A percentile compares a stretch with the other conserved stretches of the same genome.
Evolutionary conservation across 225 moss, liverwort and hornwort species (phyloP).

Genomic region (Anthoceros angustus): DNA sequence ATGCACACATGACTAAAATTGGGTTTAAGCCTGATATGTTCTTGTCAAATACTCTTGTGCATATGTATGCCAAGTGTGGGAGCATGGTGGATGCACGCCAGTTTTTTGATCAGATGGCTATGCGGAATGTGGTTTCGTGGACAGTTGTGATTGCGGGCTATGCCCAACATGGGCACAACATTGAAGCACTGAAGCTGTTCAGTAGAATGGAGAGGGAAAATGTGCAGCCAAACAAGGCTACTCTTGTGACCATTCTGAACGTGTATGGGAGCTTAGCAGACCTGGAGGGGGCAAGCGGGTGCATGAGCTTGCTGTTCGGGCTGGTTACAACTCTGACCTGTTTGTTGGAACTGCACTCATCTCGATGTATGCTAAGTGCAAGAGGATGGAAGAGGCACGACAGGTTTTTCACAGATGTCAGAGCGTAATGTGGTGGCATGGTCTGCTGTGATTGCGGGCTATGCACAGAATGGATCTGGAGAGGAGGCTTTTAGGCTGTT

Average conservation of each 20-base stretch:
- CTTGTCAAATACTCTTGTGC: not conserved
- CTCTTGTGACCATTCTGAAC: not conserved
- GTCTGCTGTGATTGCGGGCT: slow-evolving; percentile 5
- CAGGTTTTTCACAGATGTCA: not conserved
- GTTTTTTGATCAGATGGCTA: not conserved
- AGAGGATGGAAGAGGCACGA: not conserved
- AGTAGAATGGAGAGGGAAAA: not conserved
- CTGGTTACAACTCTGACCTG: not conserved
- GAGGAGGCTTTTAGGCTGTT: slow-evolving; percentile 5
- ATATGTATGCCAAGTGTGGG: not conserved
- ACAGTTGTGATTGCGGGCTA: slow-evolving; percentile 5
- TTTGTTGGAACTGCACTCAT: not conserved
- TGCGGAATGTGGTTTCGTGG: slow-evolving; percentile 7
- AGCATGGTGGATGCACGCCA: no score
- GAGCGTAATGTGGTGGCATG: slow-evolving; percentile 6
- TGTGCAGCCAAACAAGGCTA: slow-evolving; percentile 3
- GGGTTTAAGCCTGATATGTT: not conserved
- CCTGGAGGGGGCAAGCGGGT: slow-evolving; percentile 6
- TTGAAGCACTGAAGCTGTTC: not conserved
- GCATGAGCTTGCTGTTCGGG: not conserved
- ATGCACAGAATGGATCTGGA: not conserved
- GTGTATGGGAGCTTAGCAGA: not conserved
- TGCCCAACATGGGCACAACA: not conserved
- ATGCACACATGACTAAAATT: not conserved
- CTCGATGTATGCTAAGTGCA: slow-evolving; percentile 7